Percentiles rank a stretch among this genome's conserved stretches.
Conservation (phyloP, 2,329 filamentous ascomycete genomes). For the Drechslerella coelobrocha region DNA sequence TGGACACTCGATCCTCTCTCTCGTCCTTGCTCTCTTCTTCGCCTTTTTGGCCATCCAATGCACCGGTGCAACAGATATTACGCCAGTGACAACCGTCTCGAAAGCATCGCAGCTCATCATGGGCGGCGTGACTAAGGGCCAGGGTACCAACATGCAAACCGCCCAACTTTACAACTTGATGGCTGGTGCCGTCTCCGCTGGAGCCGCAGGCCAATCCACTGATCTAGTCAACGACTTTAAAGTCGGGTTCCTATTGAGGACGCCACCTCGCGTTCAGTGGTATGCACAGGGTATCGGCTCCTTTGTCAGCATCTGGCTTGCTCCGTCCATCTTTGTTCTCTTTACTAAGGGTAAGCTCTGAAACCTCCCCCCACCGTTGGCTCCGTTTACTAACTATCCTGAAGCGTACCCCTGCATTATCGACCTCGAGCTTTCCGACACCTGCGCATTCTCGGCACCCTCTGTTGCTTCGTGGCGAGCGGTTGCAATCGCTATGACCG, state of each 20-base stretch:
- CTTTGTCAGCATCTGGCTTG: constrained; percentile 70
- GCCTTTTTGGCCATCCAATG: constrained; percentile 69
- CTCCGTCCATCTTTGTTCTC: constrained; percentile 71
- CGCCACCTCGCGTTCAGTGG: constrained; percentile 71
- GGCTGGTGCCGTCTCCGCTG: constrained; percentile 67
- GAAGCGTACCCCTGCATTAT: constrained; percentile 72
- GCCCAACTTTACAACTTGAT: constrained; percentile 72
- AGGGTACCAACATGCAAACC: constrained; percentile 59
- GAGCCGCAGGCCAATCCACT: constrained; percentile 65
- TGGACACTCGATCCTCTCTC: constrained; percentile 66
- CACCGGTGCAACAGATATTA: constrained; percentile 67
- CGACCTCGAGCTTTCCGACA: constrained; percentile 59
- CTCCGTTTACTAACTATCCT: constrained; percentile 44
- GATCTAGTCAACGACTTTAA: constrained; percentile 70
- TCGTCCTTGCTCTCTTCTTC: constrained; percentile 68
- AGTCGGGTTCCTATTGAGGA: constrained; percentile 71
- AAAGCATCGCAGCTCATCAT: constrained; percentile 74
- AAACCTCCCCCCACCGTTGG: neutral
- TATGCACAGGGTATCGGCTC: constrained; percentile 70
- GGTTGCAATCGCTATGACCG: constrained; percentile 69
- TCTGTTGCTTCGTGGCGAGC: constrained; percentile 72
- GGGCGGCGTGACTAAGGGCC: constrained; percentile 68
- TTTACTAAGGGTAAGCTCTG: constrained; percentile 63
- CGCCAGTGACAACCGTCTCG: constrained; percentile 70
- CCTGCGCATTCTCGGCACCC: constrained; percentile 68